Evolutionary conservation across 106 monocot genomes (phyloP), one percentile per base, ranked within the genome.

Genomic region (Allium cepa): DNA sequence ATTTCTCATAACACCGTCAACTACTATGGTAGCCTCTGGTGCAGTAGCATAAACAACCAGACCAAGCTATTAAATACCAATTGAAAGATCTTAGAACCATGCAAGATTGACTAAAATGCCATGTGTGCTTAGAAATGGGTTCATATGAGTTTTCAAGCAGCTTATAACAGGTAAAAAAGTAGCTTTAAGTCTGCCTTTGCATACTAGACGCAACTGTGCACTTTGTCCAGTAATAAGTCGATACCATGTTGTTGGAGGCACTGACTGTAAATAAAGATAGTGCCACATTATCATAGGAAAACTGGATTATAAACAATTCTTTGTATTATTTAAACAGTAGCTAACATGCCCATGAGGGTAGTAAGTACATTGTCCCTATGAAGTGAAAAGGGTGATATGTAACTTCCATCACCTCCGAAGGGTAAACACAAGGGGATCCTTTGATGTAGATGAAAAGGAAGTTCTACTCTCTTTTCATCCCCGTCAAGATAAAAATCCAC

Each of bases 321-420:
- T 1, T 60, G 16, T 60, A 17, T 2, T 60, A 60, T 9, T 9
- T n/a, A 2, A 60, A 9, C 2, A 47, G 27, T 9, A 9, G 7
- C 12, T 67, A 50, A 95, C 94, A 87, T 95, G 94, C 94, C 79
- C 90, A 95, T 83, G 52, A 95, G 94, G 72, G 81, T 91, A 13
- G 91, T 95, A 26, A 95, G 85, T 63, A 95, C 80, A 78, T 88
- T 95, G 65, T 95, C 94, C 71, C 91, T 95, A 49, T 95, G 87
- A 72, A 95, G 91, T 18, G 81, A 66, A n/a, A n/a, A n/a, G n/a
- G 94, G 94, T 69, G 91, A 76, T 85, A 95, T 95, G 76, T 95
- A 95, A 75, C 81, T 88, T 57, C 91, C 90, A 83, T 95, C 85
- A 48, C 94, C 90, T 28, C 94, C 94, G 81, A n/a, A 95, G 36